Percentiles rank a stretch among this genome's conserved stretches.
Conservation (phyloP, 1,284 basidiomycete genomes). For the Melampsora americana region DNA sequence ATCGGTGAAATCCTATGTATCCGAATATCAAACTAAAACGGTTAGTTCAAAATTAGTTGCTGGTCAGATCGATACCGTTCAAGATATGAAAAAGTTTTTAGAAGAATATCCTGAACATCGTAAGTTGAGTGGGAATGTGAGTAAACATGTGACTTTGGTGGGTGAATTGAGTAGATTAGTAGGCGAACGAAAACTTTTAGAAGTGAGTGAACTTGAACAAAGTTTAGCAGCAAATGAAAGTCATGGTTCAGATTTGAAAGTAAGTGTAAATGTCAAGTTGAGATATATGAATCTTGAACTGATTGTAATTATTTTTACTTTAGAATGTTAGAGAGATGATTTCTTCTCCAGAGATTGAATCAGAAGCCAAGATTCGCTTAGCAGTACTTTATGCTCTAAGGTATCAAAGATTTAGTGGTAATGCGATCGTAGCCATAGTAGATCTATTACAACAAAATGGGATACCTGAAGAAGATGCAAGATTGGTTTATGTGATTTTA, state of each 20-base stretch:
- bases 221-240: conserved; percentile 88
- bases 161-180: conserved; percentile 91
- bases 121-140: conserved; percentile 94
- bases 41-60: conserved; percentile 59
- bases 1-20: conserved; percentile 86
- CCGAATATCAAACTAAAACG: conserved; percentile 84
- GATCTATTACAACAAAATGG: conserved; percentile 77
- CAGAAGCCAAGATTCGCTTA: conserved; percentile 80
- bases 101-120: conserved; percentile 98
- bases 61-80: conserved; percentile 81
- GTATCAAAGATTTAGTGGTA: conserved; percentile 86
- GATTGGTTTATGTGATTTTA: conserved; percentile 88
- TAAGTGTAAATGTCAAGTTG: conserved; percentile 54
- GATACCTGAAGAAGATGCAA: conserved; percentile 75
- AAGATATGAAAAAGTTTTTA: conserved; percentile 96
- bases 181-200: conserved; percentile 76
- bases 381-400: conserved; percentile 92
- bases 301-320: conserved; percentile 48
- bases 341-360: conserved; percentile 65
- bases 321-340: conserved; percentile 77
- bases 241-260: conserved; percentile 73
- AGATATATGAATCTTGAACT: conserved; percentile 22
- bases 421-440: conserved; percentile 77
- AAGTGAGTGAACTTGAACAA: conserved; percentile 92
- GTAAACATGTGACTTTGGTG: conserved; percentile 94